Evolutionary conservation across 768 basidiomycete species (phyloP), one percentile per base, ranked within the genome.

Genomic region (Kondoa malvinella): DNA sequence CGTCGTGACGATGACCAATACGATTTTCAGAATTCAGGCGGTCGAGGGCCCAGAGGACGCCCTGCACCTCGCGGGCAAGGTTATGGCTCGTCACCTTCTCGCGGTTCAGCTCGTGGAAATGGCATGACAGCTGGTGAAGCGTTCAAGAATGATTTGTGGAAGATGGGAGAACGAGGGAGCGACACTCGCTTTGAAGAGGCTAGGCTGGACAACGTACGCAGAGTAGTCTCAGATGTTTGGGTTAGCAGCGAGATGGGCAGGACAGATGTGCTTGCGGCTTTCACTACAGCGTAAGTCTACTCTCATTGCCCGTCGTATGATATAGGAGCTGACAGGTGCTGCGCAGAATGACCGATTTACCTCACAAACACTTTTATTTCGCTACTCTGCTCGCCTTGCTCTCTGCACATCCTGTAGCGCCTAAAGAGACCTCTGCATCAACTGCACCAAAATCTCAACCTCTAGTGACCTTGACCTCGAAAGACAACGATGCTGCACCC

Each of bases 311-410:
- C 61, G 29, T 63, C 32, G 16, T 17, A 31, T 63, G 14, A 60
- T 14, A 12, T 4, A 4, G 30, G 27, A 27, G 3, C 32, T 31
- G 17, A 31, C 27, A 33, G 15, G 30, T 27, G 14, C 3, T 32
- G 27, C 61, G 31, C 61, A 63, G 61, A 14, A 33, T 63, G 29
- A 33, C 33, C 32, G 61, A 63, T 16, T 33, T 63, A 33, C 61
- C 61, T 27, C 61, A 63, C 61, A 63, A 63, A 32, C 29, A 27
- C 30, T 27, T 33, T n/a, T 63, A 63, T 29, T 32, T 63, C n/a
- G 61, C 61, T 33, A 29, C 61, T 32, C 8, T 63, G 26, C n/a
- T 63, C 3, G 61, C 61, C 3, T 29, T 63, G 3, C 17, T 63
- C 27, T 31, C 27, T 63, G 16, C 30, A 3, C 27, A 32, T 33